These are phyloP conservation scores for Anacardium occidentale DNA, from an alignment of 345 rosid species.

Conservation along the genomic window DNA sequence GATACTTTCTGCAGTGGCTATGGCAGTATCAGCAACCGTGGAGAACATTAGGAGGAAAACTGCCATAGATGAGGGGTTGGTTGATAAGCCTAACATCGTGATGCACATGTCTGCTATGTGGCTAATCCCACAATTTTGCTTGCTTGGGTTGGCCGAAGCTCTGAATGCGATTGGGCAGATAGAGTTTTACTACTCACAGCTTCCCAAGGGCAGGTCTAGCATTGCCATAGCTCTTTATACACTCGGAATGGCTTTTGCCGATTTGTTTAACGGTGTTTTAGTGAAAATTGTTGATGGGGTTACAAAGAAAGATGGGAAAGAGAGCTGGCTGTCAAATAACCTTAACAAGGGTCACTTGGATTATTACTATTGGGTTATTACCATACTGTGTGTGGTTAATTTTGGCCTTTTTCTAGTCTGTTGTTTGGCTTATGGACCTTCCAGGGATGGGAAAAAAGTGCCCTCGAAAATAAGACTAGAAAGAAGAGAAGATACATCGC, in stretches of 20 bases:
- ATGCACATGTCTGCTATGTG: constrained; percentile 47
- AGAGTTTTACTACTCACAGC: constrained; percentile 28
- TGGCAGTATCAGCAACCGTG: constrained; percentile 33
- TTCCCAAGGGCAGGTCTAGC: constrained; percentile 30
- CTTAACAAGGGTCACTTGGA: constrained; percentile 27
- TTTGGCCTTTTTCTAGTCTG: constrained; percentile 20
- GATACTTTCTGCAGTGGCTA: constrained; percentile 27
- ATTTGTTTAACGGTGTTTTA: constrained; percentile 13
- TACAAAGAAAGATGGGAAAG: constrained; percentile 9
- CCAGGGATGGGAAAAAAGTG: not conserved
- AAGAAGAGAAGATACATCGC: not conserved
- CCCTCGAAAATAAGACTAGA: not conserved
- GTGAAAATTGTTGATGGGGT: constrained; percentile 12
- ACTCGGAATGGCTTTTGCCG: constrained; percentile 17
- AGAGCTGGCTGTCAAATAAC: constrained; percentile 27
- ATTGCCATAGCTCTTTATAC: constrained; percentile 16
- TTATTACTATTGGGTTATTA: constrained; percentile 24
- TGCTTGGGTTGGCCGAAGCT: constrained; percentile 26
- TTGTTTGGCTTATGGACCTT: constrained; percentile 22
- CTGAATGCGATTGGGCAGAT: constrained; percentile 22
- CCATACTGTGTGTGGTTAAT: constrained; percentile 6
- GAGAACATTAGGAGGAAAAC: constrained; percentile 37
- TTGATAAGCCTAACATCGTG: constrained; percentile 20
- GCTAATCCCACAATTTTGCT: constrained; percentile 34
- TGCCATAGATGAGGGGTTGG: constrained; percentile 29